Percentiles rank a stretch among this genome's conserved stretches.
phyloP scores from a whole-genome alignment of 441 rosid species.

The Adansonia grandidieri region DNA sequence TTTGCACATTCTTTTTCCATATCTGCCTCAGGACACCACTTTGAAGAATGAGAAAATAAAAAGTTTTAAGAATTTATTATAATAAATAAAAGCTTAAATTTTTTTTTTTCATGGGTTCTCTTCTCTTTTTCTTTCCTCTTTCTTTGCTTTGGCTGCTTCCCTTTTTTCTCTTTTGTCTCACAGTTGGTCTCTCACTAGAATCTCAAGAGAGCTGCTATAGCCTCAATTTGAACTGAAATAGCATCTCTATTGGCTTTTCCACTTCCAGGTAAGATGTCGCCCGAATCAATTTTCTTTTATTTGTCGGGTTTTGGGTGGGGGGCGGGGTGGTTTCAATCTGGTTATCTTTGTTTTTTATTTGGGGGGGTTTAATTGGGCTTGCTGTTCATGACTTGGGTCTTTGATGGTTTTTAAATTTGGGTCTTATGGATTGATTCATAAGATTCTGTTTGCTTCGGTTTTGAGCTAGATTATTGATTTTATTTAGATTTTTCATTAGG shows the following conservation, averaged over 20 bases:
- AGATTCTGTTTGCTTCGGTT: slow-evolving; percentile 22
- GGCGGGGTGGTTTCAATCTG: slow-evolving; percentile 31
- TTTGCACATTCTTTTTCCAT: no score
- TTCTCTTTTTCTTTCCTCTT: slow-evolving; percentile 20
- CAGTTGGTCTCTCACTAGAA: slow-evolving; percentile 40
- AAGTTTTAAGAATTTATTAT: no score
- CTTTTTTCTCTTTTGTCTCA: slow-evolving; percentile 33
- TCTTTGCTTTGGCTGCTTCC: slow-evolving; percentile 34
- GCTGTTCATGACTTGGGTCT: slow-evolving; percentile 32
- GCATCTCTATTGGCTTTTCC: slow-evolving; percentile 25
- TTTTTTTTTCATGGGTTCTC: no score
- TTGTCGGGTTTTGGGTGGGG: slow-evolving; percentile 36
- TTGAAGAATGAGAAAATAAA: no score
- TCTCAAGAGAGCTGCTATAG: slow-evolving; percentile 39
- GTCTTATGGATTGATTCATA: slow-evolving; percentile 7
- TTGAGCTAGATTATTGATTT: slow-evolving; percentile 20
- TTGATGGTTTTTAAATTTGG: background rate
- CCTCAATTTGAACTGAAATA: slow-evolving; percentile 27
- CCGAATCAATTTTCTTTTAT: background rate
- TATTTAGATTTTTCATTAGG: slow-evolving; percentile 20
- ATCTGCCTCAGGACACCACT: no score
- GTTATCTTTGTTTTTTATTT: slow-evolving; percentile 33
- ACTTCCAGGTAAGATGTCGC: slow-evolving; percentile 43
- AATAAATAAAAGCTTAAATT: no score
- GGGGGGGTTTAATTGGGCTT: slow-evolving; percentile 29